A percentile compares a stretch with the other conserved stretches of the same genome.
phyloP scores from a whole-genome alignment of 805 yeast genomes.

The Saccharomycopsis fermentans region DNA sequence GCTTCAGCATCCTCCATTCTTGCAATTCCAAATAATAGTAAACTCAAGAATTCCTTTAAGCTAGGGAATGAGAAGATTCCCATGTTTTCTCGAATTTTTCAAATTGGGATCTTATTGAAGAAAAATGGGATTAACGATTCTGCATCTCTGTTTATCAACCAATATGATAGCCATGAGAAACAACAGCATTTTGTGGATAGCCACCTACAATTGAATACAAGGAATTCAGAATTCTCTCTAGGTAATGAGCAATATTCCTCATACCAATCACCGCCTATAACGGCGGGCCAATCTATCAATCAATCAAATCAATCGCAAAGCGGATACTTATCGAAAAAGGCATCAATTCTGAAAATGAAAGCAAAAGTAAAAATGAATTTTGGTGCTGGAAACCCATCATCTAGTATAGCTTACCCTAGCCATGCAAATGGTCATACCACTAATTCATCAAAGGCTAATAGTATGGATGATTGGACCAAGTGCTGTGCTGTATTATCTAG shows the following conservation, averaged over 20 bases:
- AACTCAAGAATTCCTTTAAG: neutral
- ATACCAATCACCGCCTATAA: neutral
- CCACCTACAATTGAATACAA: neutral
- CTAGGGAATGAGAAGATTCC: slow-evolving; percentile 15
- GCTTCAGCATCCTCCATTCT: neutral
- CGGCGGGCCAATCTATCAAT: neutral
- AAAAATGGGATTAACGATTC: slow-evolving; percentile 26
- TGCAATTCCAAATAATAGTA: neutral
- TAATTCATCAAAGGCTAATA: slow-evolving; percentile 6
- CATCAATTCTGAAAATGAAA: slow-evolving; percentile 18
- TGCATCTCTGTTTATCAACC: neutral
- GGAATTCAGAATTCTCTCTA: neutral
- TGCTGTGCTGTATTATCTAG: slow-evolving; percentile 40
- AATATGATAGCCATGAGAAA: neutral
- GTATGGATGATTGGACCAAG: slow-evolving; percentile 30
- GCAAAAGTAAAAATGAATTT: slow-evolving; percentile 20
- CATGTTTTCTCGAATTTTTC: slow-evolving; percentile 28
- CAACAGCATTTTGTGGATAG: neutral
- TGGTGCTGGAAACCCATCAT: slow-evolving; percentile 6
- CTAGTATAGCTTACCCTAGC: neutral
- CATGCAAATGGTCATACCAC: neutral
- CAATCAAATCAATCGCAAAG: slow-evolving; percentile 12
- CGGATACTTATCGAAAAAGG: slow-evolving; percentile 9
- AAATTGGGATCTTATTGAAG: slow-evolving; percentile 31
- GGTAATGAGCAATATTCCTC: neutral